phyloP scores from a whole-genome alignment of 257 asterid species.

The Penstemon eatonii region DNA sequence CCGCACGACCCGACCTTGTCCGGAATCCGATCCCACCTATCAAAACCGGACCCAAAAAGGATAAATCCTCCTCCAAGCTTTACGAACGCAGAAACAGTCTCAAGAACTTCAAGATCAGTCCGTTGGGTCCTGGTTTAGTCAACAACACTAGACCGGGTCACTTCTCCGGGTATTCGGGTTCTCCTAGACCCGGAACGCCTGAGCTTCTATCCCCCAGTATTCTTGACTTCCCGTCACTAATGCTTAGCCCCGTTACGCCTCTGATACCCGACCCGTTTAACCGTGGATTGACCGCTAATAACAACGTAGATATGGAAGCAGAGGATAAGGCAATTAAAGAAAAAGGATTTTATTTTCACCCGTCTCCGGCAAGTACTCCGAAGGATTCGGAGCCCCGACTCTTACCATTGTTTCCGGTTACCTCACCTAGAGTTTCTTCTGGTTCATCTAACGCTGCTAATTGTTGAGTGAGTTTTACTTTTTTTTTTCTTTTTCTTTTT shows the following conservation, averaged over 20 bases:
- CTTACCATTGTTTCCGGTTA: constrained; percentile 75
- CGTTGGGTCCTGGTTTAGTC: constrained; percentile 55
- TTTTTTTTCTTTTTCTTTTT: not conserved
- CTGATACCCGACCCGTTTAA: constrained; percentile 83
- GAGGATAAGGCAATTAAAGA: constrained; percentile 80
- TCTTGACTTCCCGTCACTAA: constrained; percentile 82
- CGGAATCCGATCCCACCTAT: constrained; percentile 68
- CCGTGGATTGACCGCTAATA: constrained; percentile 36
- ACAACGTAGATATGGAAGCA: constrained; percentile 51
- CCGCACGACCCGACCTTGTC: constrained; percentile 49
- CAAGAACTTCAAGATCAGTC: constrained; percentile 77
- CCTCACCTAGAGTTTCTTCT: constrained; percentile 70
- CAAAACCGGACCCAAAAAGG: constrained; percentile 64
- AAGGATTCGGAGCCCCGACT: constrained; percentile 89
- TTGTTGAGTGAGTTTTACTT: constrained; percentile 44
- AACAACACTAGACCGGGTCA: constrained; percentile 33
- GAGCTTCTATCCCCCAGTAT: constrained; percentile 80
- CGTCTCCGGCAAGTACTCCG: constrained; percentile 82
- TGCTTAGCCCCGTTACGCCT: constrained; percentile 88
- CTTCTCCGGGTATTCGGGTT: constrained; percentile 44
- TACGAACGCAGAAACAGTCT: constrained; percentile 83
- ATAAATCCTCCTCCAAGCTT: constrained; percentile 67
- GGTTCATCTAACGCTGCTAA: constrained; percentile 18
- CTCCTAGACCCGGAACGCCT: constrained; percentile 61
- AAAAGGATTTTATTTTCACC: constrained; percentile 77